phyloP scores from a whole-genome alignment of 2,329 filamentous ascomycete genomes.

The Arthroderma sp. region DNA sequence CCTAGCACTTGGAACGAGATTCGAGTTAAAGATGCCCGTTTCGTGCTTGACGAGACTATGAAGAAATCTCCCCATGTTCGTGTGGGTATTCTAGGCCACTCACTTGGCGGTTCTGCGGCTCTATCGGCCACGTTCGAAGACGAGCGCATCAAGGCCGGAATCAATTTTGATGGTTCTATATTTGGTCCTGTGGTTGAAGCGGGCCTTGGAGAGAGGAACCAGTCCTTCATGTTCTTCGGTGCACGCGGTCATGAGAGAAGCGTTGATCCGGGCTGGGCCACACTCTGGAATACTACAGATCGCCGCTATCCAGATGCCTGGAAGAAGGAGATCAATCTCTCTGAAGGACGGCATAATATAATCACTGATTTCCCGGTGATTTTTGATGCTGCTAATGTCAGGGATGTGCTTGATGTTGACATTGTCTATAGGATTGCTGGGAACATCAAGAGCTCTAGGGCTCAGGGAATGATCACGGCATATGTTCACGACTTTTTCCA shows the following conservation, averaged over 20 bases:
- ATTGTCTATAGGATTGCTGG: background rate
- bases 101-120: constrained; percentile 26
- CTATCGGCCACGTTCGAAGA: constrained; percentile 17
- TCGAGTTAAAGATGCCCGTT: background rate
- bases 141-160: constrained; percentile 18
- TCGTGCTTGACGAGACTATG: background rate
- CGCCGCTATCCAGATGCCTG: constrained; percentile 8
- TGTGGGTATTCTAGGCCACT: constrained; percentile 25
- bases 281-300: constrained; percentile 11
- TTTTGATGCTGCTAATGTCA: constrained; percentile 8
- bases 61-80: background rate
- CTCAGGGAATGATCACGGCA: background rate
- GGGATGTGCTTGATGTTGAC: background rate
- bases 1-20: background rate
- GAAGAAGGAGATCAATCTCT: constrained; percentile 13
- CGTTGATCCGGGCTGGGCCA: constrained; percentile 12
- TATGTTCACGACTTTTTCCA: constrained; percentile 1
- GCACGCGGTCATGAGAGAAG: constrained; percentile 11
- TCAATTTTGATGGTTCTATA: constrained; percentile 27
- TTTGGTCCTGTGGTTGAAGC: constrained; percentile 12
- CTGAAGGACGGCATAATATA: constrained; percentile 10
- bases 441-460: background rate
- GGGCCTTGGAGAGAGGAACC: constrained; percentile 11
- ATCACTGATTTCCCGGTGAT: constrained; percentile 16
- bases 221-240: constrained; percentile 14